Percentiles rank a stretch among this genome's conserved stretches.
These are phyloP conservation scores for Zoysia japonica DNA, from an alignment of 176 grass and related monocot species.

Conservation along the genomic window DNA sequence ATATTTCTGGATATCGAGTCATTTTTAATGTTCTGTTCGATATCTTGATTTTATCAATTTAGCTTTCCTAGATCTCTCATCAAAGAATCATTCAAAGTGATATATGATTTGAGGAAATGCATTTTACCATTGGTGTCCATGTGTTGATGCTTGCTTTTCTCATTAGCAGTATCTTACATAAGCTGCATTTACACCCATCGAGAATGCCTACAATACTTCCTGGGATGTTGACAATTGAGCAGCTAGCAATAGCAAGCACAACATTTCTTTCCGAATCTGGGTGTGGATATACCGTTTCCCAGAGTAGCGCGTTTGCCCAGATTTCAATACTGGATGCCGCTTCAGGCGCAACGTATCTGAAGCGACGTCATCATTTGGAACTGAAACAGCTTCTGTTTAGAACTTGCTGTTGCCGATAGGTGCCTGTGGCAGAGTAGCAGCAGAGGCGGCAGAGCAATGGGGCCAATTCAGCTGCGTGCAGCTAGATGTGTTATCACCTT, in stretches of 20 bases:
- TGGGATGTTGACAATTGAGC: not conserved
- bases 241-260: not conserved
- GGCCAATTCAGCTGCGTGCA: not conserved
- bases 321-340: not conserved
- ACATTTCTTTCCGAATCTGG: not conserved
- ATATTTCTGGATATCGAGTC: not conserved
- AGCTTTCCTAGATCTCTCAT: not conserved
- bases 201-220: not conserved
- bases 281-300: not conserved
- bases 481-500: no score
- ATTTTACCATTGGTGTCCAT: not conserved
- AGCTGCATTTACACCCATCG: not conserved
- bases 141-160: not conserved
- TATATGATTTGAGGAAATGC: not conserved
- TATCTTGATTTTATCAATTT: not conserved
- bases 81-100: not conserved
- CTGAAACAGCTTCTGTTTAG: not conserved
- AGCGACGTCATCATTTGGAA: not conserved
- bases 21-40: slow-evolving; percentile 11
- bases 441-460: not conserved
- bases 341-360: not conserved
- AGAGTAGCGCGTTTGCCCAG: not conserved
- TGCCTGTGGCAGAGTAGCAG: not conserved
- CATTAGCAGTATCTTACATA: not conserved
- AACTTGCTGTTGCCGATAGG: not conserved